Conservation (phyloP, 2,329 filamentous ascomycete species). For the Orbilia oligospora region DNA sequence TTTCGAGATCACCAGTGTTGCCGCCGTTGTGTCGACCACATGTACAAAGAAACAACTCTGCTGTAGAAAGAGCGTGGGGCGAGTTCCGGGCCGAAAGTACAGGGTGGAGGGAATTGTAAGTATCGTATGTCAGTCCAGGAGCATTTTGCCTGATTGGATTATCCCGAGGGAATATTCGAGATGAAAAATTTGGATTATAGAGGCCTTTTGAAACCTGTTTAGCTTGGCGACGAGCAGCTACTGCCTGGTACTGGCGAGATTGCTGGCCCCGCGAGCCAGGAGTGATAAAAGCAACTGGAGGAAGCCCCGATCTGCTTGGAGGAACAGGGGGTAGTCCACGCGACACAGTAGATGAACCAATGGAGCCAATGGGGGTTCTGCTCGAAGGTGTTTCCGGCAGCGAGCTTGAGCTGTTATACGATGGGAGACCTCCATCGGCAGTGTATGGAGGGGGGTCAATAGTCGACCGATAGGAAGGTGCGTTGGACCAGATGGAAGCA, state of each 20-base stretch:
- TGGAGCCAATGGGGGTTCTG: constrained; percentile 1
- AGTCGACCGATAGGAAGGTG: constrained; percentile 49
- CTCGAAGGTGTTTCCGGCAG: constrained; percentile 8
- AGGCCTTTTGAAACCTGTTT: constrained; percentile 15
- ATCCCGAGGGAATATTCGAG: constrained; percentile 18
- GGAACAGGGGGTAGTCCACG: constrained; percentile 5
- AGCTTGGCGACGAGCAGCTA: constrained; percentile 50
- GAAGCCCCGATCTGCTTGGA: constrained; percentile 15
- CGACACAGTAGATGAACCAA: background rate
- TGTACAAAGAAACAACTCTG: constrained; percentile 56
- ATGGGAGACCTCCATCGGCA: constrained; percentile 34
- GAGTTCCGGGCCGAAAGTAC: constrained; percentile 27
- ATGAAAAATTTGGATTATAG: constrained; percentile 21
- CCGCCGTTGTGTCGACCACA: constrained; percentile 51
- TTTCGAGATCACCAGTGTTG: background rate
- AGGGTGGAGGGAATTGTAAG: constrained; percentile 48
- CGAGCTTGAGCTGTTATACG: constrained; percentile 32
- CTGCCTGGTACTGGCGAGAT: constrained; percentile 53
- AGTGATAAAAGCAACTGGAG: constrained; percentile 43
- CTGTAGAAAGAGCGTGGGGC: constrained; percentile 44
- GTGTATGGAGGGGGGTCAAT: constrained; percentile 52
- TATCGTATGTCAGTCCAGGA: constrained; percentile 35
- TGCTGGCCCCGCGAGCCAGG: constrained; percentile 39
- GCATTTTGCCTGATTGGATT: constrained; percentile 20
- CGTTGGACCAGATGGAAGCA: constrained; percentile 53